These are phyloP conservation scores for Cladobotryum protrusum DNA, from an alignment of 2,329 filamentous ascomycete species.

Conservation along the genomic window DNA sequence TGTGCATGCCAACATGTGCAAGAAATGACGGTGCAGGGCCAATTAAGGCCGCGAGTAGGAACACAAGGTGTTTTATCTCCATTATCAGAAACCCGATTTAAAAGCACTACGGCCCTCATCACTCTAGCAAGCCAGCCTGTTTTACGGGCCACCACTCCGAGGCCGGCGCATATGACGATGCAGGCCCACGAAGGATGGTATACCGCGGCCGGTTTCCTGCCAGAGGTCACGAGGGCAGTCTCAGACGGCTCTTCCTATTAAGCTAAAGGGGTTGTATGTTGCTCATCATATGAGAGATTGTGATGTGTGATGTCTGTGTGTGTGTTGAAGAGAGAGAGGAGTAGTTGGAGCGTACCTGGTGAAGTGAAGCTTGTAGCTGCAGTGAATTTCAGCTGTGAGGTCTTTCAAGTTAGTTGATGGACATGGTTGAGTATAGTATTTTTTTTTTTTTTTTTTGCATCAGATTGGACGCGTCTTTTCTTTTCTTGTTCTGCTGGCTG, in stretches of 20 bases:
- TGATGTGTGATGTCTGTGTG: background rate
- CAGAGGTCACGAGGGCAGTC: slow-evolving; percentile 25
- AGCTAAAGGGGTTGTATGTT: slow-evolving; percentile 32
- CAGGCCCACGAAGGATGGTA: slow-evolving; percentile 13
- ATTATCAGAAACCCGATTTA: slow-evolving; percentile 41
- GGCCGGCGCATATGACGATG: slow-evolving; percentile 31
- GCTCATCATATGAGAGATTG: slow-evolving; percentile 35
- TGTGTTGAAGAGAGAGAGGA: background rate
- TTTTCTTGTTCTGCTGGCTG: background rate
- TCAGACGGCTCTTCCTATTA: slow-evolving; percentile 44
- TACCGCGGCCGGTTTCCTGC: slow-evolving; percentile 6
- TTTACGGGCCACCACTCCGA: slow-evolving; percentile 11
- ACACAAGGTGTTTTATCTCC: slow-evolving; percentile 19
- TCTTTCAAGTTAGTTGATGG: background rate
- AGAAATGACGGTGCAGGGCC: too few species aligned
- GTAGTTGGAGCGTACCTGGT: background rate
- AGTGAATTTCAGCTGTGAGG: background rate
- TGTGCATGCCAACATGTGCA: background rate
- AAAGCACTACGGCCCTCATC: slow-evolving; percentile 39
- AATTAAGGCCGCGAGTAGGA: background rate
- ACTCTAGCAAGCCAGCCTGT: slow-evolving; percentile 22
- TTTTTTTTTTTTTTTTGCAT: too few species aligned
- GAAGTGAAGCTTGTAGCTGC: background rate
- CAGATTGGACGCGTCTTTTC: too few species aligned
- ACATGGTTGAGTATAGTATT: background rate